phyloP scores from a whole-genome alignment of 306 rosid genomes.

The Ormosia semicastrata region DNA sequence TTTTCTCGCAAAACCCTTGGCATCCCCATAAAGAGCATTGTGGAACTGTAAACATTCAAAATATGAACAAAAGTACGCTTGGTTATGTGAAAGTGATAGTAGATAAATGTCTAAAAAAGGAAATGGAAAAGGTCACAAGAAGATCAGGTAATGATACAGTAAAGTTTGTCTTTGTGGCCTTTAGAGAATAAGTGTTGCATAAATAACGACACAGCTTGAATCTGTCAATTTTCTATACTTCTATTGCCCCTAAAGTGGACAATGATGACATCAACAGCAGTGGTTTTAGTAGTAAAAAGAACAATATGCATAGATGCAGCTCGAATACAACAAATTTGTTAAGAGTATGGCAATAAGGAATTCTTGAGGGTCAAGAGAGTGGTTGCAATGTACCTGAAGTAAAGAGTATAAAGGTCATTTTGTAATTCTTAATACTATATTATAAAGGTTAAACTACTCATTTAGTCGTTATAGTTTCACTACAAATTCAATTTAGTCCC shows the following conservation, averaged over 20 bases:
- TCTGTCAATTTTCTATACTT: neutral
- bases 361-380: neutral
- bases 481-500: too few relatives aligned
- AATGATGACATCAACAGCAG: neutral
- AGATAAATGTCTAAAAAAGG: neutral
- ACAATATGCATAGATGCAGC: too few relatives aligned
- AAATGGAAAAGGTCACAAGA: constrained; percentile 21
- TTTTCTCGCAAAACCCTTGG: constrained; percentile 69
- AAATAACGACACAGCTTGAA: neutral
- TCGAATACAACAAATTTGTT: neutral
- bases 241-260: neutral
- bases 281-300: neutral
- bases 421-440: neutral
- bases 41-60: constrained; percentile 49
- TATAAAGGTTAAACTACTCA: too few relatives aligned
- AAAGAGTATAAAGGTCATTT: neutral
- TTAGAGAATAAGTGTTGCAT: neutral
- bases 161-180: constrained; percentile 2
- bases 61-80: neutral
- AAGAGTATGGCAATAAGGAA: neutral
- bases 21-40: constrained; percentile 70
- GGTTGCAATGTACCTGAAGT: neutral
- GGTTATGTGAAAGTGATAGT: constrained; percentile 4
- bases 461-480: too few relatives aligned
- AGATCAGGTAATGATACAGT: constrained; percentile 3